phyloP scores from a whole-genome alignment of 2,329 filamentous ascomycete species.

The Talaromyces sp. region DNA sequence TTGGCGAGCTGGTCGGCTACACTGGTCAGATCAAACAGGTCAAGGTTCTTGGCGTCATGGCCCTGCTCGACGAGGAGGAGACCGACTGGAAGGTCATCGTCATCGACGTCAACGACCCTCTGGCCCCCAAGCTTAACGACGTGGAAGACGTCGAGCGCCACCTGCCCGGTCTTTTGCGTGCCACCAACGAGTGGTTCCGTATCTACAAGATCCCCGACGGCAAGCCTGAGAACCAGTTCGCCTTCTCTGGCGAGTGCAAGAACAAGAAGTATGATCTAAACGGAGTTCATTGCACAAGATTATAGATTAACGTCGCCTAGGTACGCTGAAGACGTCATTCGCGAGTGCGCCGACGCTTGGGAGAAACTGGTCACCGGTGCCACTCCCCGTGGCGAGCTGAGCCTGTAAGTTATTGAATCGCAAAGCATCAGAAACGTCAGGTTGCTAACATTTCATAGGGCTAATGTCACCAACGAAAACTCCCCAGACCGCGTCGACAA shows the following conservation, averaged over 20 bases:
- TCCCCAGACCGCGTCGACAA: constrained; percentile 67
- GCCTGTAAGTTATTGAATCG: constrained; percentile 59
- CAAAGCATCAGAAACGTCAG: not conserved
- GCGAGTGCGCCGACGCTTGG: constrained; percentile 95
- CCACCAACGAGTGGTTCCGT: constrained; percentile 99
- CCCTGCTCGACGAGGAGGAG: constrained; percentile 97
- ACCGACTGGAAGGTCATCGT: constrained; percentile 99
- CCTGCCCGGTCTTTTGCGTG: constrained; percentile 90
- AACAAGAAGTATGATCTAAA: constrained; percentile 73
- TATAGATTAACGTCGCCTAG: constrained; percentile 35
- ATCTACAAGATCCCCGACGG: constrained; percentile 99
- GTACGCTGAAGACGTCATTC: constrained; percentile 92
- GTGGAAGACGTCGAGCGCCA: constrained; percentile 98
- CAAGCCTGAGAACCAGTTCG: constrained; percentile 99
- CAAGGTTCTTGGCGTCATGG: constrained; percentile 99
- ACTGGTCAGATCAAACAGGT: constrained; percentile 98
- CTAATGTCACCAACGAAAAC: constrained; percentile 71
- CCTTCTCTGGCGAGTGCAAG: constrained; percentile 99
- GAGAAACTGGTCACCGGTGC: constrained; percentile 92
- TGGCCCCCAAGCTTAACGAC: constrained; percentile 94
- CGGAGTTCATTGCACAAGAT: not conserved
- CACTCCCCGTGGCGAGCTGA: constrained; percentile 69
- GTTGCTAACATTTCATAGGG: constrained; percentile 44
- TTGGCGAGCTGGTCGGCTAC: constrained; percentile 95
- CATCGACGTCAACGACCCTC: constrained; percentile 95